A percentile compares a stretch with the other conserved stretches of the same genome.
Evolutionary conservation across 257 asterid species (phyloP).

Genomic region (Lycium barbarum): DNA sequence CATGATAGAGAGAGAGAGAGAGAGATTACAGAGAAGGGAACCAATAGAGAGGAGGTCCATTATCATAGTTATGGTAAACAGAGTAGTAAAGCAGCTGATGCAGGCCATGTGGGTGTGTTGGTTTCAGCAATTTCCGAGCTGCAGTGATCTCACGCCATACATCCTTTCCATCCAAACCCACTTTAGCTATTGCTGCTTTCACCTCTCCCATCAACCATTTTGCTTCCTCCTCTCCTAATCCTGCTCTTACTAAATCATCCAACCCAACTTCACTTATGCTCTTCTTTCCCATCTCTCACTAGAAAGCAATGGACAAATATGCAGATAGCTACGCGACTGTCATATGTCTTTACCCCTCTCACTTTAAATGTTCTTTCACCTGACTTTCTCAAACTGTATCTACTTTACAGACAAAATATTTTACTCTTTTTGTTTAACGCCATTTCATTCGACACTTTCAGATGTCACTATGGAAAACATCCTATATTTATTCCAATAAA

Average conservation of each 20-base stretch:
- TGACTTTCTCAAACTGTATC: too few species aligned
- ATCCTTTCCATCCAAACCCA: conserved; percentile 42
- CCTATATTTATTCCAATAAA: too few species aligned
- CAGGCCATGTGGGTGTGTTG: conserved; percentile 70
- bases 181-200: conserved; percentile 40
- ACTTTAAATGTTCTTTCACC: neutral
- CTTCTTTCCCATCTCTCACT: conserved; percentile 50
- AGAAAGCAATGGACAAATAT: neutral
- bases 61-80: conserved; percentile 50
- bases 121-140: conserved; percentile 65
- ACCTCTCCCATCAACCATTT: conserved; percentile 49
- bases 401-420: too few species aligned
- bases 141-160: conserved; percentile 60
- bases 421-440: neutral
- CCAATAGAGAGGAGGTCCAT: conserved; percentile 86
- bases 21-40: conserved; percentile 79
- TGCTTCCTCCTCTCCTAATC: conserved; percentile 63
- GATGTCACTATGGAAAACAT: too few species aligned
- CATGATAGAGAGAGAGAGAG: neutral
- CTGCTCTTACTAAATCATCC: conserved; percentile 62
- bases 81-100: conserved; percentile 81
- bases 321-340: neutral
- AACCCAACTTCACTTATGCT: conserved; percentile 56
- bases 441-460: neutral
- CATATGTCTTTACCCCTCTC: neutral